Evolutionary conservation across 352 stramenopile species (phyloP).

Genomic region (Blastocystis sp.): DNA sequence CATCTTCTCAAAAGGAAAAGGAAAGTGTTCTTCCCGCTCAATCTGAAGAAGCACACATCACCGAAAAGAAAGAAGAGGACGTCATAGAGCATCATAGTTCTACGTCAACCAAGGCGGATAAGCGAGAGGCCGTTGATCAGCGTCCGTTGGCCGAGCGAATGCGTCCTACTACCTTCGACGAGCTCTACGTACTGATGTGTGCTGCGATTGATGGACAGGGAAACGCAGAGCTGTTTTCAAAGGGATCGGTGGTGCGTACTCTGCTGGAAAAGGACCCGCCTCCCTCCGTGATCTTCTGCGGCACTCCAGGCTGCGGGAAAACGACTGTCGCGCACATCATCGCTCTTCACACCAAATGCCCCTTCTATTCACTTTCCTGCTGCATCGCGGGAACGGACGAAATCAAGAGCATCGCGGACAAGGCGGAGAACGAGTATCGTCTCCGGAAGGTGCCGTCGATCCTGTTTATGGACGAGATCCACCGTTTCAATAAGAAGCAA

Average conservation of each 20-base stretch:
- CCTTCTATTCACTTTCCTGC: slow-evolving; percentile 77
- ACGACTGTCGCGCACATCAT: slow-evolving; percentile 81
- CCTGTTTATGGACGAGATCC: slow-evolving; percentile 83
- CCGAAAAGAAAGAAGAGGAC: not conserved
- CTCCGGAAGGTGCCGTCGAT: slow-evolving; percentile 78
- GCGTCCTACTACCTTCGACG: slow-evolving; percentile 41
- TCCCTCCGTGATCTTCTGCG: slow-evolving; percentile 61
- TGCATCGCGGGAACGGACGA: slow-evolving; percentile 77
- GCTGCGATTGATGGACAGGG: slow-evolving; percentile 57
- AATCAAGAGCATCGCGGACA: slow-evolving; percentile 78
- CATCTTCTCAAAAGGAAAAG: not conserved
- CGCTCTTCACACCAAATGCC: slow-evolving; percentile 74
- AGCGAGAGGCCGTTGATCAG: not conserved
- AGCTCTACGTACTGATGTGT: not conserved
- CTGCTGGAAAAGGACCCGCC: slow-evolving; percentile 31
- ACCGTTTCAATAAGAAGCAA: slow-evolving; percentile 82
- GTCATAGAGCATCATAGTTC: not conserved
- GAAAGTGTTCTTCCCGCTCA: not conserved
- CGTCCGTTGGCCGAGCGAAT: slow-evolving; percentile 46
- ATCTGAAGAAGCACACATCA: not conserved
- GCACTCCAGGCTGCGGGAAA: slow-evolving; percentile 80
- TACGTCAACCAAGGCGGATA: slow-evolving; percentile 10
- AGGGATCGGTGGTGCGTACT: slow-evolving; percentile 72
- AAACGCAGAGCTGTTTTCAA: slow-evolving; percentile 77
- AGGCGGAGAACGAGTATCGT: slow-evolving; percentile 76